Evolutionary conservation across 768 basidiomycete genomes (phyloP), one percentile per base, ranked within the genome.

Genomic region (Psilocybe subaeruginosa): DNA sequence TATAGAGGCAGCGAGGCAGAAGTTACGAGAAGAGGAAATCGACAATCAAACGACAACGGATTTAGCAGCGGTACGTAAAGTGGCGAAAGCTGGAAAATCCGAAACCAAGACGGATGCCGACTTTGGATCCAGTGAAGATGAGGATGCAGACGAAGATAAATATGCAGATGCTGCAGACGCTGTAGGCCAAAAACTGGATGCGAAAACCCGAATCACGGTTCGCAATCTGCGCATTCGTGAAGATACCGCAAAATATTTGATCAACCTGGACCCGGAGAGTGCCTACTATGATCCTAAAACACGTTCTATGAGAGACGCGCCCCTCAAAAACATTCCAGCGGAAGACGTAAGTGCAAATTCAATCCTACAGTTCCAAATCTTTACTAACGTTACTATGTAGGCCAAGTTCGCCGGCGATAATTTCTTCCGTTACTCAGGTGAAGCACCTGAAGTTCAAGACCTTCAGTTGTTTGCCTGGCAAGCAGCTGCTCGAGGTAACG

Each of bases 271-370:
- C 74, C 91, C 91, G 1, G 90, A 93, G 0, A 95, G 92, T 68
- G 97, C 97, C 8, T 98, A 99, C 78, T 99, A 99, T 72, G 97
- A 99, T 71, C 97, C 97, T 50, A 99, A 99, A 80, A 99, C 97
- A 11, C 90, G 97, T 70, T 98, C 97, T 6, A 99, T 99, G 97
- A 91, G 97, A 76, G 97, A 99, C 70, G 96, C 97, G 45, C 97
- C 97, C 0, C 62, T 88, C 12, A 86, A 85, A 72, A 85, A 87
- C 66, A 79, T 92, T 27, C 80, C 87, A 5, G 77, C 92, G n/a
- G 95, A 97, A 75, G 97, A 99, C 69, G 95, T 96, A 71, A 54
- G 91, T 77, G 7, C 39, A 6, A 6, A 8, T 30, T 27, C 33
- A 29, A 23, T 2, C 11, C 11, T 59, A 14, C 3, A 35, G 43